Conservation (phyloP, 2,329 filamentous ascomycete genomes). For the Cladorrhinum sp. region DNA sequence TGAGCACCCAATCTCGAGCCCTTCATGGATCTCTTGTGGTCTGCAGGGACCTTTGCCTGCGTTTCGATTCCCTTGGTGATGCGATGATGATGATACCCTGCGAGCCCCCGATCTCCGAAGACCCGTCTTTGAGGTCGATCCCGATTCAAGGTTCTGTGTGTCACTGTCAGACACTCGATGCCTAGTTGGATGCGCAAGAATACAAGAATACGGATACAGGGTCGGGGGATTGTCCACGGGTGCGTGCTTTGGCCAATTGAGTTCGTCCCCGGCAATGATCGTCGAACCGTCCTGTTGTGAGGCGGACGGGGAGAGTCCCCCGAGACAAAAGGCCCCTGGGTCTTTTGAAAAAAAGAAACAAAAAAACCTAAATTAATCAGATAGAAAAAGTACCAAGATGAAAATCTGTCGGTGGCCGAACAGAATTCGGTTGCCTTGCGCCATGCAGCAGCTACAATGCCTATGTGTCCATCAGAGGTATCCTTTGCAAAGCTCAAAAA, state of each 20-base stretch:
- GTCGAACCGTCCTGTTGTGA: background rate
- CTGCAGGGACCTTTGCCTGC: background rate
- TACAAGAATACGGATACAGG: background rate
- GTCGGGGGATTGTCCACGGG: background rate
- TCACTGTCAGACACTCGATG: background rate
- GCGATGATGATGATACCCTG: background rate
- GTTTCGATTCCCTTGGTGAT: background rate
- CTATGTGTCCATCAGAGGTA: too few species aligned
- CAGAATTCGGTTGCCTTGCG: background rate
- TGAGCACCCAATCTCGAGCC: background rate
- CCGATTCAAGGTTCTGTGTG: background rate
- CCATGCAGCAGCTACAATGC: background rate
- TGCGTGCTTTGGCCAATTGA: background rate
- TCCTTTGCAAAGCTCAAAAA: background rate
- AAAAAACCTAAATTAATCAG: background rate
- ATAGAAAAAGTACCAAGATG: background rate
- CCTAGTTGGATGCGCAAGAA: background rate
- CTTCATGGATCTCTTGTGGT: background rate
- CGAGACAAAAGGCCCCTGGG: background rate
- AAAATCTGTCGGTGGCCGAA: background rate
- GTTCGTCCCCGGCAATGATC: background rate
- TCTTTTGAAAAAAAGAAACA: background rate
- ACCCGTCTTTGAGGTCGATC: background rate
- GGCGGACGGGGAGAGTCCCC: background rate
- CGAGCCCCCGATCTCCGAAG: background rate